phyloP scores from a whole-genome alignment of 352 stramenopile genomes.

The Phytopythium chamaehyphon region DNA sequence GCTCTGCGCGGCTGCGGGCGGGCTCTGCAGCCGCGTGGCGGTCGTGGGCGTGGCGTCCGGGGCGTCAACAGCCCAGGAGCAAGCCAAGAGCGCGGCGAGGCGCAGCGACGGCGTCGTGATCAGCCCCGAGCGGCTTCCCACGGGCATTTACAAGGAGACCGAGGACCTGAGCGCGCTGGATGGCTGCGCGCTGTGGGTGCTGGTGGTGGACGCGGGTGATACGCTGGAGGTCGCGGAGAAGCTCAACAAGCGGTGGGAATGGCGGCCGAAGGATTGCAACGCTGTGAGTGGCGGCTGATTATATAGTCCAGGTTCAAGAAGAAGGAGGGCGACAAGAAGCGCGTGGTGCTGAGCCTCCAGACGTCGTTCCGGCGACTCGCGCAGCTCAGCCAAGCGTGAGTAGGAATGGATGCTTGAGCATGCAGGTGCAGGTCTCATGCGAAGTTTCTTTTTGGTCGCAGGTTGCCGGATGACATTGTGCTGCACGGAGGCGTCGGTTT shows the following conservation, averaged over 20 bases:
- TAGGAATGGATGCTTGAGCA: conserved; percentile 15
- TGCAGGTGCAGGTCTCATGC: neutral
- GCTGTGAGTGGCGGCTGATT: neutral
- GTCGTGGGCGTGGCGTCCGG: conserved; percentile 24
- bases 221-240: conserved; percentile 32
- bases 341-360: conserved; percentile 62
- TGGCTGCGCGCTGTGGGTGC: conserved; percentile 56
- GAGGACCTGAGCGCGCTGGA: conserved; percentile 27
- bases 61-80: neutral
- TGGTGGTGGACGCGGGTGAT: conserved; percentile 48
- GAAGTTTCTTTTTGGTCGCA: conserved; percentile 9
- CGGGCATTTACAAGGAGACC: conserved; percentile 34
- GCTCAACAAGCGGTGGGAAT: conserved; percentile 36
- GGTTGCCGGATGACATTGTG: conserved; percentile 59
- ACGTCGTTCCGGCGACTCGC: conserved; percentile 49
- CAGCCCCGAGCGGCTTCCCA: conserved; percentile 16
- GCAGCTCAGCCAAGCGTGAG: conserved; percentile 40
- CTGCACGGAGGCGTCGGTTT: conserved; percentile 74
- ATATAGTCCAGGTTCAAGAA: conserved; percentile 10
- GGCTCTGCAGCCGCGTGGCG: conserved; percentile 40
- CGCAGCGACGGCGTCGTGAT: conserved; percentile 49
- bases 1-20: conserved; percentile 45
- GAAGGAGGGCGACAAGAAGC: conserved; percentile 26
- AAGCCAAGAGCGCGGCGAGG: conserved; percentile 21
- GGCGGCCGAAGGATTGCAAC: neutral